Evolutionary conservation across 306 rosid species (phyloP), one percentile per base, ranked within the genome.

Genomic region (Quercus agrifolia): DNA sequence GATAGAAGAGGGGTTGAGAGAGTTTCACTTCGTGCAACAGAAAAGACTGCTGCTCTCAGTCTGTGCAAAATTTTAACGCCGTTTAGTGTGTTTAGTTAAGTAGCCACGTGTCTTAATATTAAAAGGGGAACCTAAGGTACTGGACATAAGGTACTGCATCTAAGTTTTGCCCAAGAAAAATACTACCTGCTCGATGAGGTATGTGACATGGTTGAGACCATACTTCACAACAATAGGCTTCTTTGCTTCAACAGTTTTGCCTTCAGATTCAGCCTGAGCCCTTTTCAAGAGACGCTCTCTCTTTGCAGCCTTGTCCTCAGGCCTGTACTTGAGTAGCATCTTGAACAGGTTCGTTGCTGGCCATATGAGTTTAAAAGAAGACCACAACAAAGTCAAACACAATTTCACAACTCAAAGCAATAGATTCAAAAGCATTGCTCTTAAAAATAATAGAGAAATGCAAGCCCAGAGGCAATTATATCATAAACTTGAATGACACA

Each of bases 181-280:
- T 52, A 63, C 11, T 41, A 41, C 97, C 96, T 93, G 96, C 89
- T 93, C 97, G 11, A 93, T 93, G 57, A 93, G 96, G 86, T 88
- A 93, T 59, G 97, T 91, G 8, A 93, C 96, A 23, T 89, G 97
- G 77, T 93, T 93, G 69, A 93, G 97, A 57, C 96, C 97, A 84
- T 91, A 93, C 46, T 93, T 93, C 69, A 93, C 91, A 63, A 83
- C 84, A 56, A 93, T 87, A 0, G 97, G 97, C 79, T 93, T 93
- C 83, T 93, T 91, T 6, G 92, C 86, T 44, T 93, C 96, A 0
- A 68, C 51, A 3, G 94, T 56, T 64, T 89, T 93, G 1, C 94
- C 96, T 23, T 91, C 93, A 18, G 93, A 66, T 78, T 93, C 97
- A 2, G 89, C 90, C 81, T 91, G 92, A 1, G 97, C 97, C 58